phyloP scores from a whole-genome alignment of 331 rosid species.

The Ulmus americana region DNA sequence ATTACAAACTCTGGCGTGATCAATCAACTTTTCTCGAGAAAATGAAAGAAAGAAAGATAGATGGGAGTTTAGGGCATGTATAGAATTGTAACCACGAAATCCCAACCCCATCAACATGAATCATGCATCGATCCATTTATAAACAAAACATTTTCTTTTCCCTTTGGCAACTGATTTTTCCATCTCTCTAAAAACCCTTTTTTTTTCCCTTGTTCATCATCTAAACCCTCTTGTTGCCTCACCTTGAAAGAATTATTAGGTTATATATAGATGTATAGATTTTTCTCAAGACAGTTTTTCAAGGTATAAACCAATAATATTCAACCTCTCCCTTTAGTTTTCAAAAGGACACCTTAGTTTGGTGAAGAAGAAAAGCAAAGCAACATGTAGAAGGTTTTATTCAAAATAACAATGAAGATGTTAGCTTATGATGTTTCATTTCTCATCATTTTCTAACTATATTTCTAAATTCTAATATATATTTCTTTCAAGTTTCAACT shows the following conservation, averaged over 20 bases:
- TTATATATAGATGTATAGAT: too few species aligned
- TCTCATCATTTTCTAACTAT: too few species aligned
- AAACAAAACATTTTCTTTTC: too few species aligned
- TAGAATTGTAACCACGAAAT: too few species aligned
- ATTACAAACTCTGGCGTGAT: background rate
- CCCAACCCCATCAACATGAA: background rate
- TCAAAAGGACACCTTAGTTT: constrained; percentile 19
- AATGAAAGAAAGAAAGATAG: too few species aligned
- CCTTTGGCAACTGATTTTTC: background rate
- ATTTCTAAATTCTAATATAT: too few species aligned
- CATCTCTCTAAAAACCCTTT: background rate
- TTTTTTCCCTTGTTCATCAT: too few species aligned
- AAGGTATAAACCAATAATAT: too few species aligned
- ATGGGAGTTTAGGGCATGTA: too few species aligned
- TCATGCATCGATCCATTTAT: background rate
- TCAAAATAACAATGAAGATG: constrained; percentile 23
- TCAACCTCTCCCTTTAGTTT: background rate
- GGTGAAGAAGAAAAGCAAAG: constrained; percentile 27
- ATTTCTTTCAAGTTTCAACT: background rate
- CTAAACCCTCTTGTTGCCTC: too few species aligned
- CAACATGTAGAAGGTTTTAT: constrained; percentile 22
- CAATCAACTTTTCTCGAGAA: background rate
- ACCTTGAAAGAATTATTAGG: too few species aligned
- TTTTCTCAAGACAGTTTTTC: too few species aligned
- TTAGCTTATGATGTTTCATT: constrained; percentile 8